A percentile compares a stretch with the other conserved stretches of the same genome.
Evolutionary conservation across 768 basidiomycete species (phyloP).

Genomic region (Lactarius vividus): DNA sequence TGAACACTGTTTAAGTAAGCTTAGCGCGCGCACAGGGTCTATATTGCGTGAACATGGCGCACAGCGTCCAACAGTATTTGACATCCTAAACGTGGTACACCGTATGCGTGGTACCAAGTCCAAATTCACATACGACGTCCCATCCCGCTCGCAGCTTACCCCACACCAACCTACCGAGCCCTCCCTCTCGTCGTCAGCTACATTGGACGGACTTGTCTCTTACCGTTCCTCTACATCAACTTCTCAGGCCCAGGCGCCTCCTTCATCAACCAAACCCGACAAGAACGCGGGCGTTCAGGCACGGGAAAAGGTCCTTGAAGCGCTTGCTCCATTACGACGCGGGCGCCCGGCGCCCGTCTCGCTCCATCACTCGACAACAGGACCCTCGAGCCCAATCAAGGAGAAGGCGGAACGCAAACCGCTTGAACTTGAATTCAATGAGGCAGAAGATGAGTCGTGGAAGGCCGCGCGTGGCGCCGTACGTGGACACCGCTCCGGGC

Average conservation of each 20-base stretch:
- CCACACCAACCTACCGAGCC: conserved; percentile 32
- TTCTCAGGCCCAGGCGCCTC: conserved; percentile 31
- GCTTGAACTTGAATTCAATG: conserved; percentile 32
- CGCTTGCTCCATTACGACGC: conserved; percentile 74
- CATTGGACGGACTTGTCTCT: conserved; percentile 41
- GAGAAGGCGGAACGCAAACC: conserved; percentile 18
- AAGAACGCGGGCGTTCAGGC: conserved; percentile 61
- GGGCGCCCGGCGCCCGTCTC: conserved; percentile 50
- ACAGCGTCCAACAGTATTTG: conserved; percentile 85
- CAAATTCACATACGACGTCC: conserved; percentile 64
- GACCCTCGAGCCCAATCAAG: conserved; percentile 33
- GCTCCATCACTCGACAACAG: conserved; percentile 28
- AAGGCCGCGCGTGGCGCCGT: conserved; percentile 25
- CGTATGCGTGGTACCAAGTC: conserved; percentile 84
- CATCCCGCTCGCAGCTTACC: conserved; percentile 50
- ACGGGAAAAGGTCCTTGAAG: conserved; percentile 74
- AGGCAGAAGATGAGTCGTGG: conserved; percentile 32
- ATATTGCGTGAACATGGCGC: conserved; percentile 92
- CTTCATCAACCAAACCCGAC: conserved; percentile 30
- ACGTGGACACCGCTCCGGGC: conserved; percentile 28
- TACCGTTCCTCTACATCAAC: conserved; percentile 34
- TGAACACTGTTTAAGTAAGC: conserved; percentile 23
- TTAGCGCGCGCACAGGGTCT: conserved; percentile 49
- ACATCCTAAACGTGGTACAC: conserved; percentile 81
- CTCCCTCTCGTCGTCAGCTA: conserved; percentile 27